These are phyloP conservation scores for Xylaria sp. DNA, from an alignment of 2,329 filamentous ascomycete species.

Conservation along the genomic window DNA sequence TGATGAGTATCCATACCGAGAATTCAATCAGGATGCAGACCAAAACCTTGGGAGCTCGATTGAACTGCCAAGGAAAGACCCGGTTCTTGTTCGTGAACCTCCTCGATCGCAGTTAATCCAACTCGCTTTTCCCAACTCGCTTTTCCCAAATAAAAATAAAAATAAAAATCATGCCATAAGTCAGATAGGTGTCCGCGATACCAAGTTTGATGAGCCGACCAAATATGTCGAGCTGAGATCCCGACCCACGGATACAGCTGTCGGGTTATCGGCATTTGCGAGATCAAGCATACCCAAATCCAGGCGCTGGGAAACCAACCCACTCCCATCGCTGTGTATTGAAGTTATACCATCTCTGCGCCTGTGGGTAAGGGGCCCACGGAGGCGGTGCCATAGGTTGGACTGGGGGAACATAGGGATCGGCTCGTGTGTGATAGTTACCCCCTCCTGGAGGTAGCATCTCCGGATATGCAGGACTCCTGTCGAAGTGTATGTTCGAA, in stretches of 20 bases:
- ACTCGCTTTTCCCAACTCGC: no score
- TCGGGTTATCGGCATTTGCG: neutral
- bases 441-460: neutral
- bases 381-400: neutral
- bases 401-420: neutral
- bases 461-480: neutral
- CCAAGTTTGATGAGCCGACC: no score
- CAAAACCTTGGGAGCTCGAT: no score
- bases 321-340: constrained; percentile 4
- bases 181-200: no score
- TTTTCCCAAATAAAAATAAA: neutral
- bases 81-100: no score
- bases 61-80: no score
- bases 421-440: neutral
- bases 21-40: no score
- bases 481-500: neutral
- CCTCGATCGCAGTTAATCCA: no score
- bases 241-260: no score
- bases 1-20: no score
- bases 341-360: constrained; percentile 1
- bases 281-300: neutral
- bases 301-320: neutral
- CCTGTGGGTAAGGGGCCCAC: neutral
- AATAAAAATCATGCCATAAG: neutral
- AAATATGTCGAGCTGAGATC: no score